A percentile compares a stretch with the other conserved stretches of the same genome.
phyloP scores from a whole-genome alignment of 1,284 basidiomycete species.

The Uromyces viciae-fabae region DNA sequence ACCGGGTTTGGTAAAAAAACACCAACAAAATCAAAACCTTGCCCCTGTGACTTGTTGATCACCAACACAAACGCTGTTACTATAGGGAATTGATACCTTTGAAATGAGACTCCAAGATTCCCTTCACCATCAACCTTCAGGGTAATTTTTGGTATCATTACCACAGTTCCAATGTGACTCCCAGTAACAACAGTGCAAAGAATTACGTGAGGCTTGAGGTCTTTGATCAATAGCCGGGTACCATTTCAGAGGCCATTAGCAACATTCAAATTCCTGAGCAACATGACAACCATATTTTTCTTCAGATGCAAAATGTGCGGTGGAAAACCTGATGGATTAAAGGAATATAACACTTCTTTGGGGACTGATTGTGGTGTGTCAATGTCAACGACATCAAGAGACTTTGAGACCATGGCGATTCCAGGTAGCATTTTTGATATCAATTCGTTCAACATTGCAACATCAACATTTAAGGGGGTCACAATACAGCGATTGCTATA shows the following conservation, averaged over 20 bases:
- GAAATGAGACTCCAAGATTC: background rate
- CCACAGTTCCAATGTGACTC: background rate
- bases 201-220: background rate
- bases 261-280: background rate
- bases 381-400: background rate
- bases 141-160: background rate
- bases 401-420: background rate
- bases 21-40: background rate
- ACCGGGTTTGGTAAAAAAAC: background rate
- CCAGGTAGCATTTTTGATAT: background rate
- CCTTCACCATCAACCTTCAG: background rate
- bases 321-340: background rate
- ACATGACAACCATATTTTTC: background rate
- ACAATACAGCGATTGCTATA: background rate
- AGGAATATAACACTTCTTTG: background rate
- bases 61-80: conserved; percentile 3
- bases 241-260: background rate
- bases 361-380: background rate
- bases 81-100: background rate
- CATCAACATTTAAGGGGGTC: background rate
- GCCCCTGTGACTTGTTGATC: conserved; percentile 29
- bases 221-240: background rate
- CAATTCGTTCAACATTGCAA: background rate
- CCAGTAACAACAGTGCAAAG: background rate
- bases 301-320: background rate